These are phyloP conservation scores for Carnegiea gigantea DNA, from an alignment of 179 eudicot species.

Conservation along the genomic window DNA sequence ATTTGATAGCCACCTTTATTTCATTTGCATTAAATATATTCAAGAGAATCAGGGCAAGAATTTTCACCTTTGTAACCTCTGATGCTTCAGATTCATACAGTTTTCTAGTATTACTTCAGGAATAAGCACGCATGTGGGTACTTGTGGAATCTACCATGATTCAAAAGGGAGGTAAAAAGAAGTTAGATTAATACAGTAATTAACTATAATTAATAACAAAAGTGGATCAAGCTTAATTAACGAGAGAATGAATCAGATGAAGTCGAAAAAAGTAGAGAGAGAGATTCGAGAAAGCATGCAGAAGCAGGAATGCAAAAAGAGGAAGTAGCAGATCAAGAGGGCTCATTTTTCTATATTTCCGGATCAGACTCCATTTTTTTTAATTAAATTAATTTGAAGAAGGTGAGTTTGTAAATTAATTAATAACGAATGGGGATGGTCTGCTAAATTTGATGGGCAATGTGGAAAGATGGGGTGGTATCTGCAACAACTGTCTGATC, in stretches of 20 bases:
- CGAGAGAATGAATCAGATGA: background rate
- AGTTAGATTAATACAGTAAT: background rate
- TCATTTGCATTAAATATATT: background rate
- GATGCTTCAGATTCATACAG: background rate
- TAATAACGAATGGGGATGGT: background rate
- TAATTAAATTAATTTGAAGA: background rate
- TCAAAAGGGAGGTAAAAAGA: background rate
- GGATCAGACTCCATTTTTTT: background rate
- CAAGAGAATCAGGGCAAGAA: background rate
- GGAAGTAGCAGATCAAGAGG: slow-evolving; percentile 2
- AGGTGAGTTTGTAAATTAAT: background rate
- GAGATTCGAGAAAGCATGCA: background rate
- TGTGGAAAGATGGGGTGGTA: slow-evolving; percentile 29
- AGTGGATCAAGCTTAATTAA: background rate
- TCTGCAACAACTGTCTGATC: slow-evolving; percentile 26
- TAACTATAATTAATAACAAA: background rate
- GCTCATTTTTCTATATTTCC: background rate
- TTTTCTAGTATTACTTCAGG: background rate
- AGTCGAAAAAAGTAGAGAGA: background rate
- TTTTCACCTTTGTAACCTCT: background rate
- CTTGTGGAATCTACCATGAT: slow-evolving; percentile 3
- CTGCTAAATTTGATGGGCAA: slow-evolving; percentile 34
- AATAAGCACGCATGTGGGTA: background rate
- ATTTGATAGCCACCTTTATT: background rate
- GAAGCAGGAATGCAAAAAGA: background rate